phyloP scores from a whole-genome alignment of 129 eudicot genomes.

The Erigeron canadensis region DNA sequence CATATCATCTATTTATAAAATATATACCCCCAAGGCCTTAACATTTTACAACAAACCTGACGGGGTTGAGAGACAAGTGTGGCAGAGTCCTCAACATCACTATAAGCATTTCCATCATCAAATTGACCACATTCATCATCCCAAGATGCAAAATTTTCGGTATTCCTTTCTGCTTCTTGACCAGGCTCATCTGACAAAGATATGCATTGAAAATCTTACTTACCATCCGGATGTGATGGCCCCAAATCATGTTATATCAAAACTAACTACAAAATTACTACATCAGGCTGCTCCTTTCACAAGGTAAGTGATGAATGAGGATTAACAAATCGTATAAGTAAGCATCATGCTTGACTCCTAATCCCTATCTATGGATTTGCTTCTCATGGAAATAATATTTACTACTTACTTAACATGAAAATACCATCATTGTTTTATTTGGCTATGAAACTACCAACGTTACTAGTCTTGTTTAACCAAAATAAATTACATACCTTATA shows the following conservation, averaged over 20 bases:
- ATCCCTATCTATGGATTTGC: too few species aligned
- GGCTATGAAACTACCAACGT: background rate
- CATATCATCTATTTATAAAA: too few species aligned
- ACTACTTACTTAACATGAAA: background rate
- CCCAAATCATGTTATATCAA: background rate
- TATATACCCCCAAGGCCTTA: too few species aligned
- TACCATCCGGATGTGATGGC: background rate
- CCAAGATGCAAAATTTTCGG: conserved; percentile 47
- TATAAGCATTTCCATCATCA: conserved; percentile 50
- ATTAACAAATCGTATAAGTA: too few species aligned
- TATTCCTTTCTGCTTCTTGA: conserved; percentile 33
- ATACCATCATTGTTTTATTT: background rate
- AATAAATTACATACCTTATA: too few species aligned
- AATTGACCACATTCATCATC: conserved; percentile 57
- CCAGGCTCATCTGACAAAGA: conserved; percentile 29
- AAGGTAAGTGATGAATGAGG: too few species aligned
- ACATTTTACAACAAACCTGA: conserved; percentile 50
- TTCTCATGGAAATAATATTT: too few species aligned
- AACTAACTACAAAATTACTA: background rate
- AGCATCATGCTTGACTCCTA: too few species aligned
- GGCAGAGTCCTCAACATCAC: conserved; percentile 61
- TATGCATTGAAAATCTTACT: conserved; percentile 17
- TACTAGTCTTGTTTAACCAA: too few species aligned
- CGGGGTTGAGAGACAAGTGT: conserved; percentile 73
- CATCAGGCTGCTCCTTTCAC: too few species aligned